Conservation (phyloP, 805 yeast genomes). For the Debaryomyces tyrocola region DNA sequence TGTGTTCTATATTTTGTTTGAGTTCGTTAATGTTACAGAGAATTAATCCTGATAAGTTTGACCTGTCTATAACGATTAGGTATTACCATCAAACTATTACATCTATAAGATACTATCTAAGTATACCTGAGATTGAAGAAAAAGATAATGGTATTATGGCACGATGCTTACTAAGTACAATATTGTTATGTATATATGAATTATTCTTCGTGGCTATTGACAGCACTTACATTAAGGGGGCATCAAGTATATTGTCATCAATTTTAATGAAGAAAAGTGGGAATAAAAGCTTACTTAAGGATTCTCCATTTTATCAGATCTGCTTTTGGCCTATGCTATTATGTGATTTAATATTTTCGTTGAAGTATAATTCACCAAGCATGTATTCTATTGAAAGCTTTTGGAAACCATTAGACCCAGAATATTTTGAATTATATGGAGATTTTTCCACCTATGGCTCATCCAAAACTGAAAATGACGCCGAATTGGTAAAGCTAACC, state of each 20-base stretch:
- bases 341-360: slow-evolving; percentile 35
- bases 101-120: slow-evolving; percentile 30
- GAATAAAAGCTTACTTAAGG: slow-evolving; percentile 21
- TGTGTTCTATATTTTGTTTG: slow-evolving; percentile 36
- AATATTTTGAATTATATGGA: slow-evolving; percentile 23
- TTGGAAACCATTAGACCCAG: slow-evolving; percentile 35
- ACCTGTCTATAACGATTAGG: slow-evolving; percentile 31
- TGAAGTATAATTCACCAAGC: slow-evolving; percentile 29
- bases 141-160: slow-evolving; percentile 28
- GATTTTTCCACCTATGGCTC: slow-evolving; percentile 1
- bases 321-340: slow-evolving; percentile 39
- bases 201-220: slow-evolving; percentile 38
- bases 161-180: slow-evolving; percentile 38
- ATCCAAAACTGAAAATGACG: slow-evolving; percentile 7
- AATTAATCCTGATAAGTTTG: slow-evolving; percentile 26
- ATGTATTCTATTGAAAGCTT: slow-evolving; percentile 30
- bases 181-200: slow-evolving; percentile 38
- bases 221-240: slow-evolving; percentile 38
- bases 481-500: slow-evolving; percentile 3
- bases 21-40: slow-evolving; percentile 36
- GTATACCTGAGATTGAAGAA: slow-evolving; percentile 21
- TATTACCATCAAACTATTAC: slow-evolving; percentile 38
- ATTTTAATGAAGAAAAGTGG: slow-evolving; percentile 19
- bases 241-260: slow-evolving; percentile 31
- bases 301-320: slow-evolving; percentile 29